Conservation (phyloP, 2,329 filamentous ascomycete species). For the Atkinsonella texensis region DNA sequence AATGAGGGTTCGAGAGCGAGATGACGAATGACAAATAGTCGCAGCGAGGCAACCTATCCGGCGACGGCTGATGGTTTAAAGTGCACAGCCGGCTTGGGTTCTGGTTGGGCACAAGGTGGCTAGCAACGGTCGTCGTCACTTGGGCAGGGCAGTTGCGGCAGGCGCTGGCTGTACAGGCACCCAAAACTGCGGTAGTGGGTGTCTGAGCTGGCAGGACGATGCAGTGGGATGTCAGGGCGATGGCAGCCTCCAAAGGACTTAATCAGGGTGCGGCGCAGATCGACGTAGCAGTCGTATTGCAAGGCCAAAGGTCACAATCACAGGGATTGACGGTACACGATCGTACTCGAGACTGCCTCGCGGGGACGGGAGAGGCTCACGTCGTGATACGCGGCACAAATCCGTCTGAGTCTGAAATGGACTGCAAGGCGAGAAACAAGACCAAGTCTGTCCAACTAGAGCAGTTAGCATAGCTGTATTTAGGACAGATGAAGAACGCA, state of each 20-base stretch:
- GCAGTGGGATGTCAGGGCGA: slow-evolving; percentile 21
- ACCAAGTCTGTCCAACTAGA: slow-evolving; percentile 23
- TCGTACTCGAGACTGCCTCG: background rate
- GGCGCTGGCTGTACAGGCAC: slow-evolving; percentile 32
- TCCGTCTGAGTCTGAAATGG: slow-evolving; percentile 13
- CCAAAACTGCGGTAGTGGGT: slow-evolving; percentile 47
- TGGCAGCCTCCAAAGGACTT: slow-evolving; percentile 33
- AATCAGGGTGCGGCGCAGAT: slow-evolving; percentile 47
- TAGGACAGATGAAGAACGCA: slow-evolving; percentile 15
- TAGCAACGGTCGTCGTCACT: slow-evolving; percentile 21
- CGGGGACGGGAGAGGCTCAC: slow-evolving; percentile 1
- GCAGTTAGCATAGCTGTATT: slow-evolving; percentile 22
- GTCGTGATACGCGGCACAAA: slow-evolving; percentile 1
- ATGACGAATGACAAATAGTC: slow-evolving; percentile 15
- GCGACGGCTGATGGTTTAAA: slow-evolving; percentile 20
- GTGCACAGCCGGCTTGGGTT: slow-evolving; percentile 25
- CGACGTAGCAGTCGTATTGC: slow-evolving; percentile 27
- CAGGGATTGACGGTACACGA: background rate
- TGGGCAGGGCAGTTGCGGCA: slow-evolving; percentile 28
- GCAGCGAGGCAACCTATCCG: slow-evolving; percentile 12
- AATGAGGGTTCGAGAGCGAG: slow-evolving; percentile 6
- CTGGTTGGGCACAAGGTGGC: slow-evolving; percentile 34
- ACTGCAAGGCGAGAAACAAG: slow-evolving; percentile 11
- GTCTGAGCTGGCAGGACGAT: slow-evolving; percentile 46
- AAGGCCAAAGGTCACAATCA: background rate